Percentiles rank a stretch among this genome's conserved stretches.
Conservation (phyloP, 1,284 basidiomycete genomes). For the Ceratobasidium sp. region DNA sequence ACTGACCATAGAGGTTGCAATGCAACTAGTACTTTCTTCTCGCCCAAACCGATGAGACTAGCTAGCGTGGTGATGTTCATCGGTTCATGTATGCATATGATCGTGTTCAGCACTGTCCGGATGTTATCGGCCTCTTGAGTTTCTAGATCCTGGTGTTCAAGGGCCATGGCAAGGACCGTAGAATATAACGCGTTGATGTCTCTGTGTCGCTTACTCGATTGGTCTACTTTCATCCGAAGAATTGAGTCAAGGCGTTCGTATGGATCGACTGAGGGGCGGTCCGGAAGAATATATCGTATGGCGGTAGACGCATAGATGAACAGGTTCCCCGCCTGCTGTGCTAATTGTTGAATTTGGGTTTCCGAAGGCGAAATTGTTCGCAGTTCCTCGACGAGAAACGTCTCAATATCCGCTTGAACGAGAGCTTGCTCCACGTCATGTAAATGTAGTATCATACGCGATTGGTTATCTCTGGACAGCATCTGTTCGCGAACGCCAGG, state of each 20-base stretch:
- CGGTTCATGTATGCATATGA: constrained; percentile 7
- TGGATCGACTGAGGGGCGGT: too few relatives aligned
- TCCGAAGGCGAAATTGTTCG: not conserved
- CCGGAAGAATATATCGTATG: constrained; percentile 16
- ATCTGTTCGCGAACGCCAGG: not conserved
- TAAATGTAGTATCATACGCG: constrained; percentile 13
- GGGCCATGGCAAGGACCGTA: constrained; percentile 3
- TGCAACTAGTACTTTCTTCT: not conserved
- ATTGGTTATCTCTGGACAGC: not conserved
- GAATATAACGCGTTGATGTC: constrained; percentile 29
- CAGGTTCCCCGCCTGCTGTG: not conserved
- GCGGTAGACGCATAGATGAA: constrained; percentile 35
- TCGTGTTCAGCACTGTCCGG: not conserved
- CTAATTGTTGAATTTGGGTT: not conserved
- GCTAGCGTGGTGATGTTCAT: not conserved
- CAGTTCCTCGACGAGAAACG: constrained; percentile 11
- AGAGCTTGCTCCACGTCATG: constrained; percentile 11
- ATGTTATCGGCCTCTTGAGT: not conserved
- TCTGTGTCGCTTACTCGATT: not conserved
- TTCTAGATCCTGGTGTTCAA: not conserved
- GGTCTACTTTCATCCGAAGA: not conserved
- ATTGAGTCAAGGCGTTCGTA: constrained; percentile 3
- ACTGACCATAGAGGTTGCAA: constrained; percentile 4
- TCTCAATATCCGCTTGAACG: constrained; percentile 19
- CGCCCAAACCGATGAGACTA: not conserved